phyloP scores from a whole-genome alignment of 805 yeast genomes.

The Spathaspora passalidarum region DNA sequence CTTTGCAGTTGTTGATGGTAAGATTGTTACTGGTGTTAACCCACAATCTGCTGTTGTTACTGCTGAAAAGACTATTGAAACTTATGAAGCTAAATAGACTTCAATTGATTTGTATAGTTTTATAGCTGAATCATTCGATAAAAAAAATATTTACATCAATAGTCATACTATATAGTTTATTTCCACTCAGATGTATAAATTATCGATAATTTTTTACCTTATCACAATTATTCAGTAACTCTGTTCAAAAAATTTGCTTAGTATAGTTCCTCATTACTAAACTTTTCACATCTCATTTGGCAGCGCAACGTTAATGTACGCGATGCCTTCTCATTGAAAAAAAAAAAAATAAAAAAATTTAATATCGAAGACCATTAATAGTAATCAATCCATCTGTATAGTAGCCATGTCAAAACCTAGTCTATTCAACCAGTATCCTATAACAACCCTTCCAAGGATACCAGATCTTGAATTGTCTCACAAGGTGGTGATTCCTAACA shows the following conservation, averaged over 20 bases:
- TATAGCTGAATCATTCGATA: background rate
- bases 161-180: background rate
- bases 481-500: constrained; percentile 22
- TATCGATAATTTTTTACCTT: no score
- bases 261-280: no score
- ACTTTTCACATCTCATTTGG: background rate
- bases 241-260: no score
- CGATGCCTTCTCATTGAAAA: constrained; percentile 4
- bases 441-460: constrained; percentile 31
- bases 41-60: constrained; percentile 55
- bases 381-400: background rate
- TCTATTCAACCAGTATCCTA: constrained; percentile 29
- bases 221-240: no score
- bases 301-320: constrained; percentile 2
- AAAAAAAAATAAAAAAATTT: constrained; percentile 1
- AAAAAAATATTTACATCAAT: no score
- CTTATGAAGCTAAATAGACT: constrained; percentile 6
- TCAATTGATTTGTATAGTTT: background rate
- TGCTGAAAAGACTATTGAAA: constrained; percentile 37
- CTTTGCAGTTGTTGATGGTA: constrained; percentile 52
- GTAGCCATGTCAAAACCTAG: constrained; percentile 12
- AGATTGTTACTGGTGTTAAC: constrained; percentile 63
- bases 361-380: background rate
- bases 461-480: constrained; percentile 23
- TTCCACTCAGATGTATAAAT: no score